These are phyloP conservation scores for Phoma sp. DNA, from an alignment of 2,329 filamentous ascomycete species.

Conservation along the genomic window DNA sequence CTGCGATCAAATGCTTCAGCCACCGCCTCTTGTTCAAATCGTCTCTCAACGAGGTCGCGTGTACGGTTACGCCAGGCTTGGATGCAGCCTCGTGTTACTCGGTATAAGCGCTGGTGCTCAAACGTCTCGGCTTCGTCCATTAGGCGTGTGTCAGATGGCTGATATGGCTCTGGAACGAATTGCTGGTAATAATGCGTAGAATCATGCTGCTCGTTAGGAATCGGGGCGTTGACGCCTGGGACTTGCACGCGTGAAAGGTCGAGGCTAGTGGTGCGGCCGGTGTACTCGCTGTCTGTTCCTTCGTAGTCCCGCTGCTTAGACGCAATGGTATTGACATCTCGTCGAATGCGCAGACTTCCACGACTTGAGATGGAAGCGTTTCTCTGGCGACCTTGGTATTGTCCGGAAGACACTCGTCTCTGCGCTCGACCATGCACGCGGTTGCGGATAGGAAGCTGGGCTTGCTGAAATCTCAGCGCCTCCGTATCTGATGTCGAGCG, in stretches of 20 bases:
- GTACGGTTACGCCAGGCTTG: constrained; percentile 58
- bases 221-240: constrained; percentile 47
- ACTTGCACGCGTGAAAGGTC: constrained; percentile 42
- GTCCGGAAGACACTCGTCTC: constrained; percentile 29
- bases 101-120: constrained; percentile 39
- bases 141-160: constrained; percentile 60
- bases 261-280: constrained; percentile 38
- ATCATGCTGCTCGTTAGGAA: constrained; percentile 26
- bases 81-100: constrained; percentile 43
- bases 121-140: constrained; percentile 58
- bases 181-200: constrained; percentile 24
- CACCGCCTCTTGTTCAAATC: constrained; percentile 34
- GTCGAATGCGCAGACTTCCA: constrained; percentile 44
- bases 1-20: constrained; percentile 59
- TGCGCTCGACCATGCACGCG: constrained; percentile 31
- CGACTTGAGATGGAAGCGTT: constrained; percentile 47
- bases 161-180: constrained; percentile 51
- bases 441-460: constrained; percentile 36
- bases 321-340: constrained; percentile 22
- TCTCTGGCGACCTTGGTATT: constrained; percentile 28
- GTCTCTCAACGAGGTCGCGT: constrained; percentile 33
- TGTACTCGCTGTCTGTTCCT: constrained; percentile 39
- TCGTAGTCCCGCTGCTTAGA: constrained; percentile 30
- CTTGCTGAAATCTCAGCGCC: constrained; percentile 29
- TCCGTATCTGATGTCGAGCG: constrained; percentile 39